Evolutionary conservation across 768 basidiomycete genomes (phyloP).

Genomic region (Cyathus striatus): DNA sequence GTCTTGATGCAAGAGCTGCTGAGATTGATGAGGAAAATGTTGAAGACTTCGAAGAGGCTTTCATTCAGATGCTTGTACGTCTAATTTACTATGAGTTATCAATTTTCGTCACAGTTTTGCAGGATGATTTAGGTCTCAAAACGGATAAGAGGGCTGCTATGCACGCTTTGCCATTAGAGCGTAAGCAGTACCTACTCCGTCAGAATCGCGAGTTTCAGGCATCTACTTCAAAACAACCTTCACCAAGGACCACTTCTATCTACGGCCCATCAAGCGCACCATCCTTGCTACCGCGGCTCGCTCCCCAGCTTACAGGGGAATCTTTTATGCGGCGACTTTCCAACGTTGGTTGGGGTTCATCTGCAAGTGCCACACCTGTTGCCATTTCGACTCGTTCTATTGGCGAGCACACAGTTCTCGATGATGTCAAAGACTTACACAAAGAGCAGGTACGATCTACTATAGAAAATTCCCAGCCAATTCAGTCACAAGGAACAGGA

Average conservation of each 20-base stretch:
- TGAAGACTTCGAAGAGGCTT: constrained; percentile 40
- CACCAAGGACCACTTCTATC: constrained; percentile 39
- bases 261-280: constrained; percentile 58
- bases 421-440: constrained; percentile 15
- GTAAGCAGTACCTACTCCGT: constrained; percentile 63
- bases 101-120: neutral
- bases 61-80: constrained; percentile 70
- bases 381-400: constrained; percentile 27
- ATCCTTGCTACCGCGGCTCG: constrained; percentile 56
- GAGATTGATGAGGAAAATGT: constrained; percentile 23
- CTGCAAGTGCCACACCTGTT: constrained; percentile 30
- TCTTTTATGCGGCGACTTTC: constrained; percentile 67
- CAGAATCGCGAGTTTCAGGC: constrained; percentile 40
- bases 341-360: constrained; percentile 53
- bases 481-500: constrained; percentile 69
- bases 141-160: constrained; percentile 63
- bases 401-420: constrained; percentile 27
- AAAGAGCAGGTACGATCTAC: constrained; percentile 22
- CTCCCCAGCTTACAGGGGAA: constrained; percentile 75
- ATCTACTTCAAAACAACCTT: constrained; percentile 15
- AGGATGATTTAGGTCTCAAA: constrained; percentile 75
- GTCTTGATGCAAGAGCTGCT: constrained; percentile 13
- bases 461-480: constrained; percentile 28
- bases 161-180: constrained; percentile 52
- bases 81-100: neutral